phyloP scores from a whole-genome alignment of 2,329 filamentous ascomycete genomes.

The Gnomoniopsis smithogilvyi region DNA sequence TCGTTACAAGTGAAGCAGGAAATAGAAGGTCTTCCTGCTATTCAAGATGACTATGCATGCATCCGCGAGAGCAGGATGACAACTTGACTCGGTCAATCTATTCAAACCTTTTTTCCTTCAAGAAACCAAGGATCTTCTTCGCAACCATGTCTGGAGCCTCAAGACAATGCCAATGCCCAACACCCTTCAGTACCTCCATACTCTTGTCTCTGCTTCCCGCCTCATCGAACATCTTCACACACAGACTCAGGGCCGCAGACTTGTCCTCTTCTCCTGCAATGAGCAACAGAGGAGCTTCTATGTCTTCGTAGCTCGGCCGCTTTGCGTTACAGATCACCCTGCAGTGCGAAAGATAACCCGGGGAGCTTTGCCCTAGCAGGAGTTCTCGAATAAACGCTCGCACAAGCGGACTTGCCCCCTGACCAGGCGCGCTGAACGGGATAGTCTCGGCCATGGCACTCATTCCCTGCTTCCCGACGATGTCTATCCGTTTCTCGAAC shows the following conservation, averaged over 20 bases:
- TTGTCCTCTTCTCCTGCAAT: conserved; percentile 14
- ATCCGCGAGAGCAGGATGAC: too few relatives aligned
- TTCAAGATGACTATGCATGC: too few relatives aligned
- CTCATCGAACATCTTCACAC: conserved; percentile 11
- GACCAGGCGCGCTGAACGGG: conserved; percentile 32
- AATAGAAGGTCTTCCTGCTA: too few relatives aligned
- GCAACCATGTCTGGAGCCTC: conserved; percentile 3
- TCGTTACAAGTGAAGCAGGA: too few relatives aligned
- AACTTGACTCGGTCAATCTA: neutral
- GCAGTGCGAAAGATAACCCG: conserved; percentile 34
- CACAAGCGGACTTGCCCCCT: conserved; percentile 26
- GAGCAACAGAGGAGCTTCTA: conserved; percentile 46
- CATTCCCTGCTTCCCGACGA: conserved; percentile 41
- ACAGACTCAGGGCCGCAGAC: conserved; percentile 2
- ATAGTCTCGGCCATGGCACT: conserved; percentile 10
- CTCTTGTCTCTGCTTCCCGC: neutral
- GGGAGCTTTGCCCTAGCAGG: conserved; percentile 29
- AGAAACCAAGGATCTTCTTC: conserved; percentile 1
- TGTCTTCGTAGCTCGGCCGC: conserved; percentile 49
- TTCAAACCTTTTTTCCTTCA: neutral
- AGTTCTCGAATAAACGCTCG: conserved; percentile 33
- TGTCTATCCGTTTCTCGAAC: conserved; percentile 12
- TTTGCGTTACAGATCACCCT: conserved; percentile 29
- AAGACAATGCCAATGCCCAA: conserved; percentile 15
- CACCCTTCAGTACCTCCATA: conserved; percentile 6